Evolutionary conservation across 2,329 filamentous ascomycete genomes (phyloP).

Genomic region (Talaromyces sp.): DNA sequence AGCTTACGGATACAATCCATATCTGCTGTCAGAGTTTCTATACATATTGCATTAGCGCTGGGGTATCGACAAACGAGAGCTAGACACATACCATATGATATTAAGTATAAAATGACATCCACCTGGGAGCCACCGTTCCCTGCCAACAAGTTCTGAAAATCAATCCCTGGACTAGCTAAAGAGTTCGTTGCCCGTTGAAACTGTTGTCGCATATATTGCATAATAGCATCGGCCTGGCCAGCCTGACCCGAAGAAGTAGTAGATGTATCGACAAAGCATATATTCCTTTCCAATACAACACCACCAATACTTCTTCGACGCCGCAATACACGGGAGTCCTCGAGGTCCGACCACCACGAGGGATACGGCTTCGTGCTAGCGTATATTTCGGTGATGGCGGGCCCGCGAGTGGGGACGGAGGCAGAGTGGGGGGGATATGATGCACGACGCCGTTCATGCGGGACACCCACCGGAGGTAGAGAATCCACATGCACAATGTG

Average conservation of each 20-base stretch:
- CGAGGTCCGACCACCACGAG: slow-evolving; percentile 82
- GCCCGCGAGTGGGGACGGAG: slow-evolving; percentile 19
- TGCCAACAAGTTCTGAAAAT: slow-evolving; percentile 76
- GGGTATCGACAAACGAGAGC: not conserved
- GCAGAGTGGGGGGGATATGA: slow-evolving; percentile 25
- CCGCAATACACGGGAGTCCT: slow-evolving; percentile 63
- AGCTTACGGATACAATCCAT: slow-evolving; percentile 72
- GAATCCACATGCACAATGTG: slow-evolving; percentile 90
- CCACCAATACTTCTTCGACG: slow-evolving; percentile 74
- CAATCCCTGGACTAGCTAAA: slow-evolving; percentile 66
- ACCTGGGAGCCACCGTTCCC: slow-evolving; percentile 82
- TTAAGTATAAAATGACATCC: slow-evolving; percentile 81
- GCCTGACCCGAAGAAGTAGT: slow-evolving; percentile 55
- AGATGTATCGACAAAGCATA: slow-evolving; percentile 90
- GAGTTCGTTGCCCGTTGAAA: slow-evolving; percentile 66
- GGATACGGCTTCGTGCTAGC: slow-evolving; percentile 85
- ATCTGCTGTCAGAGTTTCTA: slow-evolving; percentile 65
- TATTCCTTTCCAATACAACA: slow-evolving; percentile 80
- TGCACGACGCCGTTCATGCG: slow-evolving; percentile 20
- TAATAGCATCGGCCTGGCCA: slow-evolving; percentile 61
- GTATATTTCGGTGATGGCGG: slow-evolving; percentile 66
- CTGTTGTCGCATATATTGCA: slow-evolving; percentile 73
- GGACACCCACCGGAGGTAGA: slow-evolving; percentile 19
- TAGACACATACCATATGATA: slow-evolving; percentile 66
- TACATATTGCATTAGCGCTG: not conserved